Conservation (phyloP, 2,329 filamentous ascomycete species). For the Aquanectria penicillioides region DNA sequence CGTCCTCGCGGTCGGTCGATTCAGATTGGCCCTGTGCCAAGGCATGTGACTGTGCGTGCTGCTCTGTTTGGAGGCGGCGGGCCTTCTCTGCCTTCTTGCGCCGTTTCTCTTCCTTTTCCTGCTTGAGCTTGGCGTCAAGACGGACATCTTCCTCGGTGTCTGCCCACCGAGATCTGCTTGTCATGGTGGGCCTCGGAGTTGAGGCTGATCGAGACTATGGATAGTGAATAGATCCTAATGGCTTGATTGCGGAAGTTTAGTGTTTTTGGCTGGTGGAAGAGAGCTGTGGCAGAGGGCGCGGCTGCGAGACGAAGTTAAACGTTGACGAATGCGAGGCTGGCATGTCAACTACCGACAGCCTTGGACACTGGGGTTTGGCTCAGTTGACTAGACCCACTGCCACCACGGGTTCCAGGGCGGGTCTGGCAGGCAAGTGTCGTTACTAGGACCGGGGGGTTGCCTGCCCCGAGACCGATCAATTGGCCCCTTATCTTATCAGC, state of each 20-base stretch:
- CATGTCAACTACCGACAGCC: constrained; percentile 2
- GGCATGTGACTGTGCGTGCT: constrained; percentile 48
- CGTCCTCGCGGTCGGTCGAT: constrained; percentile 32
- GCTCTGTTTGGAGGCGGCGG: constrained; percentile 67
- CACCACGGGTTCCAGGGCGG: too few relatives aligned
- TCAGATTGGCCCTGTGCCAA: constrained; percentile 25
- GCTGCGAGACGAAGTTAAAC: background rate
- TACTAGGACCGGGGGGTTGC: constrained; percentile 20
- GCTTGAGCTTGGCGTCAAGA: constrained; percentile 76
- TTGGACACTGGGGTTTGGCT: constrained; percentile 12
- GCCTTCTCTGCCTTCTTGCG: constrained; percentile 85
- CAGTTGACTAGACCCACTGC: too few relatives aligned
- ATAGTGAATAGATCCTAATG: too few relatives aligned
- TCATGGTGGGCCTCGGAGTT: constrained; percentile 56
- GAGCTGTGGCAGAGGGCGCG: background rate
- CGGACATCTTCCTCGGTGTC: constrained; percentile 83
- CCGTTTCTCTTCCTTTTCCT: constrained; percentile 90
- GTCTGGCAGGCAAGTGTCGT: background rate
- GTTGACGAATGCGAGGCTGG: constrained; percentile 10
- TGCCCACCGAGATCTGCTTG: constrained; percentile 85
- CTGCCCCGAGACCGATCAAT: background rate
- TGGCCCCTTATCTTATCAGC: constrained; percentile 41
- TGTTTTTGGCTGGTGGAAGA: too few relatives aligned
- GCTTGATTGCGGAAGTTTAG: background rate
- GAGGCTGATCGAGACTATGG: background rate